phyloP scores from a whole-genome alignment of 805 yeast species.

The Candida tibetensis region DNA sequence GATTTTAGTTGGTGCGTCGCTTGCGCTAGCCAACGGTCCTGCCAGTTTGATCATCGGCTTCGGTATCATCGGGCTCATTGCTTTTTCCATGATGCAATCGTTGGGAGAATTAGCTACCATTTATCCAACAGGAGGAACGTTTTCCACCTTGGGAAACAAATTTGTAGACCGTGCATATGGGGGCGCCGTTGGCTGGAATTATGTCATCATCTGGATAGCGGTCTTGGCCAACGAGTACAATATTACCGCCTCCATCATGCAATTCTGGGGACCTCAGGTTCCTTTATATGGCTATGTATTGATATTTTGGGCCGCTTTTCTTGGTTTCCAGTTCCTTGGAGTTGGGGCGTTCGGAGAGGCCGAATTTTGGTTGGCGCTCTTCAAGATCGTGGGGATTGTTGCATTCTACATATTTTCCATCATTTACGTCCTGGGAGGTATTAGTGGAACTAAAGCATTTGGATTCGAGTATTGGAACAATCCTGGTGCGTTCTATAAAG shows the following conservation, averaged over 20 bases:
- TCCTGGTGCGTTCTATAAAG: constrained; percentile 43
- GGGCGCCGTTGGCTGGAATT: constrained; percentile 52
- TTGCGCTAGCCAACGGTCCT: constrained; percentile 50
- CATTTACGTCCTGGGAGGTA: constrained; percentile 44
- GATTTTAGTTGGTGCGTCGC: constrained; percentile 51
- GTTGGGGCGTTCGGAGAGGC: constrained; percentile 57
- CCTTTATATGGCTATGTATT: constrained; percentile 56
- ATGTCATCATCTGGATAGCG: constrained; percentile 56
- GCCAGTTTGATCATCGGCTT: constrained; percentile 53
- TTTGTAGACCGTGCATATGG: constrained; percentile 57
- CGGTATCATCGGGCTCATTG: constrained; percentile 50
- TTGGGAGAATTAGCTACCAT: constrained; percentile 56
- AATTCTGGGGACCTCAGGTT: constrained; percentile 48
- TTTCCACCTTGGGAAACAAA: constrained; percentile 50
- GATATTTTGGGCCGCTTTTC: constrained; percentile 51
- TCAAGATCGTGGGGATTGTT: constrained; percentile 45
- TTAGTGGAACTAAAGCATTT: constrained; percentile 34
- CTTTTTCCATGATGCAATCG: constrained; percentile 52
- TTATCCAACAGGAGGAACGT: constrained; percentile 51
- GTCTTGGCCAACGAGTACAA: constrained; percentile 56
- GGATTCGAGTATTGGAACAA: constrained; percentile 44
- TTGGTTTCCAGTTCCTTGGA: constrained; percentile 49
- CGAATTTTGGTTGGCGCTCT: constrained; percentile 51
- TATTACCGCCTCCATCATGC: constrained; percentile 48
- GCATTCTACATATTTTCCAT: constrained; percentile 54